These are phyloP conservation scores for Jackrogersella minutella DNA, from an alignment of 495 filamentous ascomycete genomes.

Conservation along the genomic window DNA sequence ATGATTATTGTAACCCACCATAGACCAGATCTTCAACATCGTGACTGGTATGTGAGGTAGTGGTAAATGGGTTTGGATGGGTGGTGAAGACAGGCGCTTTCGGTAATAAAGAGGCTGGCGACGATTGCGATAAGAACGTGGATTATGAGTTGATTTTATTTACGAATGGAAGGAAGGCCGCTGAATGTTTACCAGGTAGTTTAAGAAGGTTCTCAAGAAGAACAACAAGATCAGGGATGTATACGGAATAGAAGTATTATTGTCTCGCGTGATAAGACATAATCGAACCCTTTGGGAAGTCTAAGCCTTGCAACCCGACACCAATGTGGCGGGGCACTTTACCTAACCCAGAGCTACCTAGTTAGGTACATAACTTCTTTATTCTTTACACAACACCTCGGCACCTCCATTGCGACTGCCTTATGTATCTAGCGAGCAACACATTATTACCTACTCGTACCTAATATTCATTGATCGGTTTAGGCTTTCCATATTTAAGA, in stretches of 20 bases:
- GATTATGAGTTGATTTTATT: background rate
- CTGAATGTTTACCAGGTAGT: background rate
- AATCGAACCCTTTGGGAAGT: constrained; percentile 10
- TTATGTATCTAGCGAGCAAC: too few species aligned
- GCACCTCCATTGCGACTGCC: too few species aligned
- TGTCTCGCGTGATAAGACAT: constrained; percentile 19
- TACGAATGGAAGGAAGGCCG: background rate
- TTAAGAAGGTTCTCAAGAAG: background rate
- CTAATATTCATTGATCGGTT: too few species aligned
- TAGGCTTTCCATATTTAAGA: too few species aligned
- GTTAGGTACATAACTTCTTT: background rate
- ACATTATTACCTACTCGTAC: too few species aligned
- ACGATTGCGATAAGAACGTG: background rate
- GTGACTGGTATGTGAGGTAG: constrained; percentile 49
- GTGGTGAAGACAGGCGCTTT: background rate
- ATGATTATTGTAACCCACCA: constrained; percentile 67
- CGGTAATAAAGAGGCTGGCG: background rate
- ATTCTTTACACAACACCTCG: background rate
- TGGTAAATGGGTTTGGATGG: background rate
- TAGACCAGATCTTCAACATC: constrained; percentile 99
- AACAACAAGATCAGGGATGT: background rate
- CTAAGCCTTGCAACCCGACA: constrained; percentile 12
- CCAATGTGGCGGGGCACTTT: background rate
- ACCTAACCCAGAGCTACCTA: background rate
- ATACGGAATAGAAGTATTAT: background rate